Percentiles rank a stretch among this genome's conserved stretches.
Conservation (phyloP, 1,284 basidiomycete genomes). For the Rhodotorula sp. region DNA sequence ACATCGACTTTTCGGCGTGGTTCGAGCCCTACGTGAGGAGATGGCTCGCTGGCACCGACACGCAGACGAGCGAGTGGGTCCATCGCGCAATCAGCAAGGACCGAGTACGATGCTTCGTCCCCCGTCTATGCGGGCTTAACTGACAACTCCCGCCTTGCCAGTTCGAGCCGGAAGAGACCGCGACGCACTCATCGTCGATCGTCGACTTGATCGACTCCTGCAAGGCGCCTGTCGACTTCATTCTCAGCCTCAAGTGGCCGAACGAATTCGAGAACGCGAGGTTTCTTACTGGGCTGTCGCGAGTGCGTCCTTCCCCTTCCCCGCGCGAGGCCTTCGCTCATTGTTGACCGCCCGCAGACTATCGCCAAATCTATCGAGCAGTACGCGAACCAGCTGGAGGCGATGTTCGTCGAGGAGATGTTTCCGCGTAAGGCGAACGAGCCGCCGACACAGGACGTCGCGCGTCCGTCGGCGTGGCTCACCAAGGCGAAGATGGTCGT, state of each 20-base stretch:
- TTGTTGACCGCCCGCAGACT: constrained; percentile 60
- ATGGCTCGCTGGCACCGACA: constrained; percentile 88
- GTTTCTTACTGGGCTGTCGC: constrained; percentile 83
- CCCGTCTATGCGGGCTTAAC: neutral
- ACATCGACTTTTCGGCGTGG: constrained; percentile 43
- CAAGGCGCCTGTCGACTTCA: constrained; percentile 82
- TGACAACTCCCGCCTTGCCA: constrained; percentile 47
- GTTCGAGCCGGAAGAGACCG: constrained; percentile 82
- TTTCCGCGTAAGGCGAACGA: constrained; percentile 74
- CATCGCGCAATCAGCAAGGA: constrained; percentile 86
- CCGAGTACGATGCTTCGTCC: constrained; percentile 61
- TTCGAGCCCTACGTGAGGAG: constrained; percentile 86
- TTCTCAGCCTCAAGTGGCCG: constrained; percentile 88
- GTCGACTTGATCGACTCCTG: constrained; percentile 94
- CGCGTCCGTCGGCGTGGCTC: constrained; percentile 82
- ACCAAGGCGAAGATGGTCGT: constrained; percentile 79
- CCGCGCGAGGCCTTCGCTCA: neutral
- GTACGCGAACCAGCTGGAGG: constrained; percentile 85
- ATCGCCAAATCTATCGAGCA: constrained; percentile 89
- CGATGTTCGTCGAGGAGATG: constrained; percentile 91
- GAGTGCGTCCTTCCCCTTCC: constrained; percentile 57
- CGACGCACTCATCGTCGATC: constrained; percentile 86
- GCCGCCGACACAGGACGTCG: constrained; percentile 54
- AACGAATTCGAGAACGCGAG: constrained; percentile 84
- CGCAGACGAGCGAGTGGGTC: constrained; percentile 92